Evolutionary conservation across 805 yeast species (phyloP).

Genomic region (Wickerhamiella shivajii): DNA sequence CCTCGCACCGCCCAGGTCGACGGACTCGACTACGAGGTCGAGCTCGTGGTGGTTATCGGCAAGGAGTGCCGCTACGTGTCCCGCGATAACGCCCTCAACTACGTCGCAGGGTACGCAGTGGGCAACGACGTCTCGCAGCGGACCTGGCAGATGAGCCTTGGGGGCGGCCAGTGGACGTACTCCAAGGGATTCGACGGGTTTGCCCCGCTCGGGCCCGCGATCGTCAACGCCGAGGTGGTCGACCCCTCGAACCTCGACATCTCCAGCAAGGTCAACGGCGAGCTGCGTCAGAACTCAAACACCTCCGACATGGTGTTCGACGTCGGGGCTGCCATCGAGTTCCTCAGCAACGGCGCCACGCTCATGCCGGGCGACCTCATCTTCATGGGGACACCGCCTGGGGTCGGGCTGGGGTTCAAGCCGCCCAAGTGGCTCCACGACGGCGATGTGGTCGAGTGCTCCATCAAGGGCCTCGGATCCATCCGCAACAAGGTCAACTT

Average conservation of each 20-base stretch:
- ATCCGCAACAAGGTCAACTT: conserved; percentile 27
- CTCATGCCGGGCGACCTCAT: conserved; percentile 39
- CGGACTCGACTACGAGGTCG: conserved; percentile 39
- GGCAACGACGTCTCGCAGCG: conserved; percentile 46
- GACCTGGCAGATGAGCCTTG: conserved; percentile 39
- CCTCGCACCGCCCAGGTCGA: conserved; percentile 23
- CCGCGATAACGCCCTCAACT: conserved; percentile 30
- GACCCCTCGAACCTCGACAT: conserved; percentile 28
- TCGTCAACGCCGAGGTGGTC: conserved; percentile 26
- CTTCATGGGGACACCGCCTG: conserved; percentile 44
- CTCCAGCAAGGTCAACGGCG: conserved; percentile 33
- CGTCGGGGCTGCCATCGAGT: conserved; percentile 31
- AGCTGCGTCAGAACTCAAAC: conserved; percentile 31
- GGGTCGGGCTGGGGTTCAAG: conserved; percentile 36
- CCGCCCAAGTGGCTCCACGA: conserved; percentile 31
- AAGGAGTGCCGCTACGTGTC: conserved; percentile 32
- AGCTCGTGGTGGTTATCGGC: conserved; percentile 40
- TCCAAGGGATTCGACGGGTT: conserved; percentile 42
- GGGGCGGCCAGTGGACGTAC: conserved; percentile 39
- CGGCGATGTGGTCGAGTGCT: conserved; percentile 32
- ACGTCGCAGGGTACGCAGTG: conserved; percentile 37
- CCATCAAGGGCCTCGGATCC: conserved; percentile 31
- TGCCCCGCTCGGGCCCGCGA: conserved; percentile 45
- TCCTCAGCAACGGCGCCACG: conserved; percentile 38
- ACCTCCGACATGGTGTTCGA: conserved; percentile 38